Evolutionary conservation across 208 protist species (phyloP), one percentile per base, ranked within the genome.

Genomic region (Phytomonas francai): DNA sequence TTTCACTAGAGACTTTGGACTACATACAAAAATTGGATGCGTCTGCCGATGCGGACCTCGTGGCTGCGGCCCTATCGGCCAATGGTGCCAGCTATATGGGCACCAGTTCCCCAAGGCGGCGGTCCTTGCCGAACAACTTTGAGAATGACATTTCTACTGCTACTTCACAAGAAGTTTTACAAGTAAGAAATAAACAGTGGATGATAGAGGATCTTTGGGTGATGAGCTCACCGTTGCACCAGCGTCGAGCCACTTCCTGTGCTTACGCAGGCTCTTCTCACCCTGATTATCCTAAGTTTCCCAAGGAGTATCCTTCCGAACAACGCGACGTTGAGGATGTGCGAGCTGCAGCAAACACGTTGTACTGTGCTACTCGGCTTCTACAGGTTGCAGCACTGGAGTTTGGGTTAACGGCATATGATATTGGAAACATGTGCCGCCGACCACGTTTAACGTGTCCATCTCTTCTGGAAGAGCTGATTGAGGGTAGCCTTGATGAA

Each of bases 1-100:
- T 94, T 63, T 80, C 80, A 4, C 28, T 39, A 22, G 65, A 72
- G 8, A 64, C 65, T 29, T 79, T 83, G 4, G 62, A n/a, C 29
- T 88, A 91, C 77, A 88, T 90, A 28, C 64, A 59, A 3, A 56
- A 54, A 11, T 63, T 94, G 25, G 81, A 92, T 60, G 74, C 80
- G 14, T 82, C 70, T 25, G 70, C 65, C 2, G 89, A 94, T 63
- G 84, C 79, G 36, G 81, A 71, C 29, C 36, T 92, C 30, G 77
- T 91, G 32, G 69, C 73, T 27, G 59, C 68, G 7, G 75, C 76
- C 8, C 68, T 87, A 63, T 77, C 74, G 22, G 68, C 68, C 22
- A 39, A 58, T 0, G 14, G 57, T 16, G 32, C 36, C 16, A 27
- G 31, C 27, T 28, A 25, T 8, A 39, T 63, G 28, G 54, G 42